phyloP scores from a whole-genome alignment of 2,329 filamentous ascomycete species.

The Penicillium sumatraense region DNA sequence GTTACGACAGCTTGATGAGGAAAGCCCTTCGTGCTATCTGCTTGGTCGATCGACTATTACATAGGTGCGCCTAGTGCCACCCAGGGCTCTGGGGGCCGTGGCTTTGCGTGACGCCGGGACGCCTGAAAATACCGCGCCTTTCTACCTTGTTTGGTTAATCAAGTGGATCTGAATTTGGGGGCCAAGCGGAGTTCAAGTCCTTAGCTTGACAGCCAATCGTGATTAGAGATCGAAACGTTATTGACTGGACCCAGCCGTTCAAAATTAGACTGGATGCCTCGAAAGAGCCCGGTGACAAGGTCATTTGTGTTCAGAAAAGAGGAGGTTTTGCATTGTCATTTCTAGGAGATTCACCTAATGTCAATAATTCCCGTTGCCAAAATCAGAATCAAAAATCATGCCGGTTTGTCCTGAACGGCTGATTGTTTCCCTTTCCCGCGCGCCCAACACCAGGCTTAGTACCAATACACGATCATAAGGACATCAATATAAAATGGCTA shows the following conservation, averaged over 20 bases:
- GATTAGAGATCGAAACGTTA: conserved; percentile 19
- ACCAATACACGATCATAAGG: conserved; percentile 7
- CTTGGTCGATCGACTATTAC: background rate
- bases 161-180: conserved; percentile 7
- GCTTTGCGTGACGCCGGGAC: conserved; percentile 6
- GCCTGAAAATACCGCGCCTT: conserved; percentile 16
- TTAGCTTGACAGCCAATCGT: conserved; percentile 8
- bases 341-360: background rate
- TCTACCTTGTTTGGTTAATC: background rate
- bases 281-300: background rate
- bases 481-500: conserved; percentile 3
- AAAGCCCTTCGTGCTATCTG: background rate
- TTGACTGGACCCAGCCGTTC: conserved; percentile 6
- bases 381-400: background rate
- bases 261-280: background rate
- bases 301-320: background rate
- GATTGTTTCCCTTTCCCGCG: background rate
- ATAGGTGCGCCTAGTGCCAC: background rate
- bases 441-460: conserved; percentile 11
- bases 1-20: conserved; percentile 5
- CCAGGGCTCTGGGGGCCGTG: conserved; percentile 14
- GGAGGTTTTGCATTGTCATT: conserved; percentile 5
- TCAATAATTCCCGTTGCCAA: background rate
- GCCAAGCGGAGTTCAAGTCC: conserved; percentile 11
- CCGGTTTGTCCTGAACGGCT: background rate